These are phyloP conservation scores for Papiliotrema fonsecae DNA, from an alignment of 1,284 basidiomycete species.

Conservation along the genomic window DNA sequence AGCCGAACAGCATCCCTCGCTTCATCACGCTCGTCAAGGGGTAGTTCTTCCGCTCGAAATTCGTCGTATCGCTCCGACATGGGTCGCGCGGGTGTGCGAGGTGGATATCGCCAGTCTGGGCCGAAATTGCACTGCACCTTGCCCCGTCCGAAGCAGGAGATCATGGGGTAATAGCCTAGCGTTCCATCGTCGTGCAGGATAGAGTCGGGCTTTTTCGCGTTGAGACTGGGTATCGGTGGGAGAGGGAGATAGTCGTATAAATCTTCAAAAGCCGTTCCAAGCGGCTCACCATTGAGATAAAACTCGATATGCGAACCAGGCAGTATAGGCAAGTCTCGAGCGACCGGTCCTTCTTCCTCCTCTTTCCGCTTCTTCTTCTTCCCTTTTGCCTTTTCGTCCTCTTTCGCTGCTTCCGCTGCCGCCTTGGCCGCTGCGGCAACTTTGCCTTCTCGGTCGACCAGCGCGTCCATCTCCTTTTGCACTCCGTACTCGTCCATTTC, in stretches of 20 bases:
- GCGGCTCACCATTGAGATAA: slow-evolving; percentile 85
- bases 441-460: slow-evolving; percentile 62
- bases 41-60: slow-evolving; percentile 33
- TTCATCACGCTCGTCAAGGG: slow-evolving; percentile 44
- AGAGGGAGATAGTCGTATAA: slow-evolving; percentile 88
- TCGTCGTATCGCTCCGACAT: slow-evolving; percentile 41
- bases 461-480: slow-evolving; percentile 87
- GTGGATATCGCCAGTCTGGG: slow-evolving; percentile 74
- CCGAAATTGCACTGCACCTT: slow-evolving; percentile 81
- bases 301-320: slow-evolving; percentile 74
- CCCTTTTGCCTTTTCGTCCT: slow-evolving; percentile 16
- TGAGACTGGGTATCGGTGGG: slow-evolving; percentile 50
- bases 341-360: slow-evolving; percentile 1
- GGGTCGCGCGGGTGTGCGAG: slow-evolving; percentile 39
- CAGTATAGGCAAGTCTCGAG: slow-evolving; percentile 59
- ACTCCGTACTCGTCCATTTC: slow-evolving; percentile 87
- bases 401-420: slow-evolving; percentile 31
- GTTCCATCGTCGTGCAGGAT: slow-evolving; percentile 91
- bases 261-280: slow-evolving; percentile 80
- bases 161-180: slow-evolving; percentile 91
- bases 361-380: background rate
- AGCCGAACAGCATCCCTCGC: slow-evolving; percentile 19
- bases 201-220: slow-evolving; percentile 27
- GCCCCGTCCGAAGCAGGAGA: slow-evolving; percentile 88
- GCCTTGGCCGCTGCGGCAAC: slow-evolving; percentile 29